These are phyloP conservation scores for Vitis riparia DNA, from an alignment of 164 flowering plant species.

Conservation along the genomic window DNA sequence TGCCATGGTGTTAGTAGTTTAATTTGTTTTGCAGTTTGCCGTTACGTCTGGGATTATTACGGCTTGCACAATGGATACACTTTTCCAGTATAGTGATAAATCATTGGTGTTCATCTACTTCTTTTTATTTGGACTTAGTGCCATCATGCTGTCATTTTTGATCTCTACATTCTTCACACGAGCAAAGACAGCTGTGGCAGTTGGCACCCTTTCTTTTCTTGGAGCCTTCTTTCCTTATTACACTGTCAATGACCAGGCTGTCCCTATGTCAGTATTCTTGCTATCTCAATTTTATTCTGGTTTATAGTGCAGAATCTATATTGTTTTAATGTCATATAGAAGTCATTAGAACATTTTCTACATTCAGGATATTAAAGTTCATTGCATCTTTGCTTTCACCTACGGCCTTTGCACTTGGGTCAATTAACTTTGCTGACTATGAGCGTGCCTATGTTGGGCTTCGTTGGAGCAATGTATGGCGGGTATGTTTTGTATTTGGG, in stretches of 20 bases:
- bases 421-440: conserved; percentile 94
- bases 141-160: conserved; percentile 86
- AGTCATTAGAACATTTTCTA: conserved; percentile 3
- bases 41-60: conserved; percentile 79
- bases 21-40: conserved; percentile 70
- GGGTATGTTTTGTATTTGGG: conserved; percentile 41
- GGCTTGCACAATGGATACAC: conserved; percentile 79
- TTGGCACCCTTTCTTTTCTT: conserved; percentile 94
- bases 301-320: conserved; percentile 1
- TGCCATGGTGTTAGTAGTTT: conserved; percentile 7
- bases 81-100: conserved; percentile 89
- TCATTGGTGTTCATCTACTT: conserved; percentile 88
- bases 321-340: neutral
- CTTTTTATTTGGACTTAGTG: conserved; percentile 87
- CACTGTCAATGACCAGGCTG: conserved; percentile 78
- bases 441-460: conserved; percentile 99
- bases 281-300: conserved; percentile 11
- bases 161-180: conserved; percentile 91
- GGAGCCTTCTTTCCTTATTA: conserved; percentile 97
- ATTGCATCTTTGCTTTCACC: conserved; percentile 94
- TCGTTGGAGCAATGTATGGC: conserved; percentile 98
- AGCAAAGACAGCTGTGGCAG: conserved; percentile 98
- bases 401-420: conserved; percentile 95
- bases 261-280: conserved; percentile 64
- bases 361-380: conserved; percentile 68